Evolutionary conservation across 805 yeast genomes (phyloP).

Genomic region (Kazachstania psychrophila): DNA sequence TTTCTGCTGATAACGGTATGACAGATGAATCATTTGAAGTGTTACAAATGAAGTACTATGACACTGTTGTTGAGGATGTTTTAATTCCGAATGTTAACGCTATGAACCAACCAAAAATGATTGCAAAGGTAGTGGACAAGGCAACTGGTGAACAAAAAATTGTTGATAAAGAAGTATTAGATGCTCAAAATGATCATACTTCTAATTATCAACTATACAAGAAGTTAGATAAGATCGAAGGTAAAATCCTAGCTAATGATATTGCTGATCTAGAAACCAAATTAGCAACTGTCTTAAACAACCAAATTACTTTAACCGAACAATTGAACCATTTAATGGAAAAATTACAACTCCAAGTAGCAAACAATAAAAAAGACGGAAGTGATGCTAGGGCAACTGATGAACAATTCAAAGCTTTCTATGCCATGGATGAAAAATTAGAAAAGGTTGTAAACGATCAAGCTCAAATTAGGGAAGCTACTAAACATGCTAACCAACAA

Average conservation of each 20-base stretch:
- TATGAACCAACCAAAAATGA: conserved; percentile 38
- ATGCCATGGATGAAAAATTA: conserved; percentile 25
- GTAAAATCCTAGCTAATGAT: conserved; percentile 31
- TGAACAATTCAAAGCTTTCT: conserved; percentile 23
- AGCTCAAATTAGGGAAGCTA: conserved; percentile 21
- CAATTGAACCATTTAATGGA: conserved; percentile 15
- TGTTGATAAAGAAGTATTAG: conserved; percentile 23
- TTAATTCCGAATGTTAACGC: conserved; percentile 46
- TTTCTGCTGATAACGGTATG: conserved; percentile 41
- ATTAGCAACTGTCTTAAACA: conserved; percentile 15
- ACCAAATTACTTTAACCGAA: conserved; percentile 19
- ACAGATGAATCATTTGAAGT: conserved; percentile 56
- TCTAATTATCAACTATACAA: conserved; percentile 22
- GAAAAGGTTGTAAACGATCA: conserved; percentile 26
- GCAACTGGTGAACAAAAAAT: conserved; percentile 30
- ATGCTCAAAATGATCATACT: conserved; percentile 16
- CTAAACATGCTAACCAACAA: conserved; percentile 7
- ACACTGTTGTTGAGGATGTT: conserved; percentile 45
- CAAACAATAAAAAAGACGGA: neutral
- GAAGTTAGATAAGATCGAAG: conserved; percentile 29
- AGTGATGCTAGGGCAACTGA: conserved; percentile 1
- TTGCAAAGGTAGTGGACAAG: conserved; percentile 34
- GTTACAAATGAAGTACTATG: conserved; percentile 47
- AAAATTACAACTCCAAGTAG: conserved; percentile 2
- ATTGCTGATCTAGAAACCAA: conserved; percentile 20